Evolutionary conservation across 768 basidiomycete genomes (phyloP).

Genomic region (Lentinula boryana): DNA sequence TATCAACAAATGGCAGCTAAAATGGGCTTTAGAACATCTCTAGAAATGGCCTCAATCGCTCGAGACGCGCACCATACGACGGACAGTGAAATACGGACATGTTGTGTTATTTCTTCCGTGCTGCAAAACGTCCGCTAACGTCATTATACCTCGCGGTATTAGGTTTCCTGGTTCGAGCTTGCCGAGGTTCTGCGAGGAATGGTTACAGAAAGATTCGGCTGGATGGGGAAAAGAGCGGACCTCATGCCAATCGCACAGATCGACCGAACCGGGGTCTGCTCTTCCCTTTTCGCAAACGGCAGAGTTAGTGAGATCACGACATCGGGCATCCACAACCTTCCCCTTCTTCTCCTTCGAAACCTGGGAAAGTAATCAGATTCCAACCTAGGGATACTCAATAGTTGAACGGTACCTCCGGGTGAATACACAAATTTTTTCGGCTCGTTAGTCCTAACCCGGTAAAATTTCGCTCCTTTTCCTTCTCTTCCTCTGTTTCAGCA

Average conservation of each 20-base stretch:
- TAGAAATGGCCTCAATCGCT: neutral
- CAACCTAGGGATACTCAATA: neutral
- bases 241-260: conserved; percentile 94
- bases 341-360: conserved; percentile 98
- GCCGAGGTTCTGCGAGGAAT: conserved; percentile 61
- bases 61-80: conserved; percentile 72
- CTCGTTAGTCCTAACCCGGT: conserved; percentile 91
- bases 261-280: conserved; percentile 82
- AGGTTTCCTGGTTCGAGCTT: conserved; percentile 75
- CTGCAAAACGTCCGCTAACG: conserved; percentile 86
- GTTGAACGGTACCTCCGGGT: conserved; percentile 66
- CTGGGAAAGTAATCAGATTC: conserved; percentile 30
- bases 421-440: conserved; percentile 93
- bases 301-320: conserved; percentile 90
- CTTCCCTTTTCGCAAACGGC: conserved; percentile 78
- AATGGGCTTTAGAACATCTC: neutral
- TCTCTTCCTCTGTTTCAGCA: conserved; percentile 71
- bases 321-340: conserved; percentile 92
- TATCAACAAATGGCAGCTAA: conserved; percentile 94
- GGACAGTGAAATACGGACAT: conserved; percentile 95
- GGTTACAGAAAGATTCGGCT: conserved; percentile 2
- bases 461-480: conserved; percentile 74
- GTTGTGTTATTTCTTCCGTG: conserved; percentile 80
- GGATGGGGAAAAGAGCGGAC: conserved; percentile 35
- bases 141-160: conserved; percentile 86